phyloP scores from a whole-genome alignment of 176 grass and related monocot species.

The Neostapfia colusana region DNA sequence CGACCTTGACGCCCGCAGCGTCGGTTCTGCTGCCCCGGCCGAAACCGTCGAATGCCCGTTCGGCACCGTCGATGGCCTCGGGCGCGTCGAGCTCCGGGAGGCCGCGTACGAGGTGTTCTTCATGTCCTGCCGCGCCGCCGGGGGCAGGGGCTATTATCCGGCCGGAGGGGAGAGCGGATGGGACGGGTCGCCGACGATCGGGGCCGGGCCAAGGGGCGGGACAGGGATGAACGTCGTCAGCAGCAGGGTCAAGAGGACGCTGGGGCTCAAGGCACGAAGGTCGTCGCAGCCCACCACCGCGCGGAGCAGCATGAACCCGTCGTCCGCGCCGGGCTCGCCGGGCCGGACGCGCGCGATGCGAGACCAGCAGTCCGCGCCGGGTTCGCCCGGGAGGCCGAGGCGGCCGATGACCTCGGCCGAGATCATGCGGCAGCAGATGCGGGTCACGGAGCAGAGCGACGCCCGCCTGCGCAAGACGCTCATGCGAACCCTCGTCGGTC shows the following conservation, averaged over 20 bases:
- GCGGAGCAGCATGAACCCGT: conserved; percentile 45
- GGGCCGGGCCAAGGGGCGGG: conserved; percentile 61
- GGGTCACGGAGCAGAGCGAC: conserved; percentile 68
- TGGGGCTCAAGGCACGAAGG: conserved; percentile 71
- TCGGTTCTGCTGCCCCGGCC: conserved; percentile 12
- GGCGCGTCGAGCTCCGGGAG: conserved; percentile 62
- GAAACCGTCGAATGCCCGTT: conserved; percentile 64
- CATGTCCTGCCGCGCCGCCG: conserved; percentile 70
- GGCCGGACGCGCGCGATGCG: conserved; percentile 37
- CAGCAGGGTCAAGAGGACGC: conserved; percentile 65
- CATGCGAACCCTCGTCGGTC: conserved; percentile 80
- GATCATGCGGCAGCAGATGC: conserved; percentile 97
- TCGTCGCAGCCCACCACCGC: conserved; percentile 53
- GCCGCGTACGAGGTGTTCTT: conserved; percentile 91
- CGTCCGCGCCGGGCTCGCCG: conserved; percentile 50
- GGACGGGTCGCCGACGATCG: conserved; percentile 43
- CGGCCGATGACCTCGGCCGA: conserved; percentile 89
- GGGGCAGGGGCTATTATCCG: conserved; percentile 35
- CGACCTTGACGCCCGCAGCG: conserved; percentile 31
- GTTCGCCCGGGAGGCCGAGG: conserved; percentile 52
- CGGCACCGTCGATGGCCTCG: conserved; percentile 51
- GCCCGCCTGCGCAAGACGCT: conserved; percentile 85
- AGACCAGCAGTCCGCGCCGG: conserved; percentile 27
- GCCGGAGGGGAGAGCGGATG: background rate
- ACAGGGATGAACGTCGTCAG: conserved; percentile 77